These are phyloP conservation scores for Emiliania huxleyi DNA, from an alignment of 78 protist species.

Conservation along the genomic window DNA sequence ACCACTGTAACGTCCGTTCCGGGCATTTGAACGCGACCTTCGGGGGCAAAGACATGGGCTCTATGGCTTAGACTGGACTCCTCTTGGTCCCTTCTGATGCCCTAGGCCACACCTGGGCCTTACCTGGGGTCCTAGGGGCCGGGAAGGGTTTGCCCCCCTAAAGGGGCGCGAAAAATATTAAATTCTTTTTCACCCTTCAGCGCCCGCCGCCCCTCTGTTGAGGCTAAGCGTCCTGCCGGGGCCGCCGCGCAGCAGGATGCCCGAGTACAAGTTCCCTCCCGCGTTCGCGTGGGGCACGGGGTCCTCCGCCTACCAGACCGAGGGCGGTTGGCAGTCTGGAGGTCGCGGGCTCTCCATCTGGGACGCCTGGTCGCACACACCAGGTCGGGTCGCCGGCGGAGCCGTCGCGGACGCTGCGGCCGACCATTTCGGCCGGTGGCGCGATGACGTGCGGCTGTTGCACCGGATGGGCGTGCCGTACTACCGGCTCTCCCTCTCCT, in stretches of 20 bases:
- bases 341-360: background rate
- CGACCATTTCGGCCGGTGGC: constrained; percentile 50
- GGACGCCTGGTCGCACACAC: constrained; percentile 25
- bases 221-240: too few relatives aligned
- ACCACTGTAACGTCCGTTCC: too few relatives aligned
- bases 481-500: constrained; percentile 61
- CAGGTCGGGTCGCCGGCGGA: background rate
- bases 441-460: constrained; percentile 42
- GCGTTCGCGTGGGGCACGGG: background rate
- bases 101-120: too few relatives aligned
- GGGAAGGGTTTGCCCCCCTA: too few relatives aligned
- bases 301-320: constrained; percentile 27
- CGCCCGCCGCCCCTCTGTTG: too few relatives aligned
- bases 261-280: background rate
- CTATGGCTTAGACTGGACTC: too few relatives aligned
- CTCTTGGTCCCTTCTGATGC: too few relatives aligned
- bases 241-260: background rate
- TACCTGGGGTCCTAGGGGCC: too few relatives aligned
- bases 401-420: constrained; percentile 66
- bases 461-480: constrained; percentile 29
- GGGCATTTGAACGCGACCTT: too few relatives aligned
- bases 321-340: background rate
- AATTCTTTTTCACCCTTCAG: too few relatives aligned
- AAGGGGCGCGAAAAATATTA: too few relatives aligned
- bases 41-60: too few relatives aligned